phyloP scores from a whole-genome alignment of 2,329 filamentous ascomycete species.

The Verticillium tricorpus region DNA sequence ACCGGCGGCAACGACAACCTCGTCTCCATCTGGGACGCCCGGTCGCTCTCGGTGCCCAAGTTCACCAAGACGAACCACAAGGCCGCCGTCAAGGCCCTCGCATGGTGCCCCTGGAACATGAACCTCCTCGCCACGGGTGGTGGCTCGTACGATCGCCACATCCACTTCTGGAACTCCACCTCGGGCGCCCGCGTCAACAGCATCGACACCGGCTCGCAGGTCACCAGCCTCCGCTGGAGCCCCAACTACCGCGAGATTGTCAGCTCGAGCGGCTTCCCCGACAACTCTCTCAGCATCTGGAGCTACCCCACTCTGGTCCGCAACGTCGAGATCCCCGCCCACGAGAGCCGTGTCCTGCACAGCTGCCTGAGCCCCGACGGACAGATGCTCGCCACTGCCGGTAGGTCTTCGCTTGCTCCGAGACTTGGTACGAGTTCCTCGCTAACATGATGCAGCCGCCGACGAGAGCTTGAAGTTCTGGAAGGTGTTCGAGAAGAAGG shows the following conservation, averaged over 20 bases:
- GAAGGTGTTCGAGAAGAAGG: constrained; percentile 99
- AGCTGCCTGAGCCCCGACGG: constrained; percentile 95
- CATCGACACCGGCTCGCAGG: constrained; percentile 97
- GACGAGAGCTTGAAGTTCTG: constrained; percentile 99
- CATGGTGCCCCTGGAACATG: constrained; percentile 98
- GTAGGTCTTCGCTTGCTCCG: background rate
- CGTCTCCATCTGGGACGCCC: constrained; percentile 98
- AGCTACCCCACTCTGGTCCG: constrained; percentile 96
- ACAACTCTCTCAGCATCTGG: constrained; percentile 99
- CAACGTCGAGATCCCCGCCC: constrained; percentile 95
- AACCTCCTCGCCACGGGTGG: constrained; percentile 96
- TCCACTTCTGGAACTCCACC: constrained; percentile 99
- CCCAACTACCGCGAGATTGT: constrained; percentile 97
- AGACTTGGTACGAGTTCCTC: constrained; percentile 21
- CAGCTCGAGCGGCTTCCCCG: constrained; percentile 95
- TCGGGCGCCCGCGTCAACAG: constrained; percentile 97
- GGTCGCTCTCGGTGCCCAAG: constrained; percentile 87
- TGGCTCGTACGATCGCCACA: constrained; percentile 93
- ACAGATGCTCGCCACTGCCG: constrained; percentile 91
- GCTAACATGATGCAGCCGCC: constrained; percentile 51
- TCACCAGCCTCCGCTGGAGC: constrained; percentile 94
- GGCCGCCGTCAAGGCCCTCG: constrained; percentile 94
- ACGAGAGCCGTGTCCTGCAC: constrained; percentile 95
- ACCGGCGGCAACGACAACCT: constrained; percentile 99
- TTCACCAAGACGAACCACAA: constrained; percentile 99